Evolutionary conservation across 805 yeast genomes (phyloP), one percentile per base, ranked within the genome.

Genomic region (Zygosaccharomyces bailii): DNA sequence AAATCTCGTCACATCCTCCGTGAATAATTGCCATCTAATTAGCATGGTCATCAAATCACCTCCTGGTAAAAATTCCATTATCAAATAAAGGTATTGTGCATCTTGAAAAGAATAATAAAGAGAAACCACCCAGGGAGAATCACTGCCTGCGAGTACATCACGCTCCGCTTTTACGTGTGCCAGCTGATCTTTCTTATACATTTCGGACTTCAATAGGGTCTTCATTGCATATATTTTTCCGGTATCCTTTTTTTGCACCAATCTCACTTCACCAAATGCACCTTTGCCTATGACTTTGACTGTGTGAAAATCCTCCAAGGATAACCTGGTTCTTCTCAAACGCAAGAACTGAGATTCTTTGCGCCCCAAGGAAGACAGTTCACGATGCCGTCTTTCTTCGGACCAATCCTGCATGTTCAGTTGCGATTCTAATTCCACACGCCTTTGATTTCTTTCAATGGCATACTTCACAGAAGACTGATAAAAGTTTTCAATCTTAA

Each of bases 91-190:
- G 86, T 86, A 62, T 80, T 82, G 55, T 77, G 87, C 51, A 86
- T 80, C 65, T 87, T 88, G 60, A 75, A 79, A 70, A 75, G 93
- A 51, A 80, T 84, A 60, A 84, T 72, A 23, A 86, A 83, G 31
- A 81, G 95, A 82, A 38, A 90, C 86, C 61, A 93, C 86, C 70
- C 91, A 90, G 61, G 93, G 98, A 6, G 95, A 84, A 10, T 95
- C 83, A 44, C 88, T 80, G 16, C 97, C 76, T 42, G 96, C 98
- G 55, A 91, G 73, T 19, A 93, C 96, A 67, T 93, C 98, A 59
- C 96, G 79, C 67, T 90, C 96, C 0, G 97, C 96, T 61, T 89
- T 91, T 34, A 90, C 96, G 63, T 89, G 96, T 0, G 96, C 96
- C 46, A 90, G 71, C 65, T 89, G 96, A 56, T 91, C 98, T 60